Base-by-base conservation (phyloP, 2,329 filamentous ascomycete genomes). In the Xylariomycetidae sp. region DNA sequence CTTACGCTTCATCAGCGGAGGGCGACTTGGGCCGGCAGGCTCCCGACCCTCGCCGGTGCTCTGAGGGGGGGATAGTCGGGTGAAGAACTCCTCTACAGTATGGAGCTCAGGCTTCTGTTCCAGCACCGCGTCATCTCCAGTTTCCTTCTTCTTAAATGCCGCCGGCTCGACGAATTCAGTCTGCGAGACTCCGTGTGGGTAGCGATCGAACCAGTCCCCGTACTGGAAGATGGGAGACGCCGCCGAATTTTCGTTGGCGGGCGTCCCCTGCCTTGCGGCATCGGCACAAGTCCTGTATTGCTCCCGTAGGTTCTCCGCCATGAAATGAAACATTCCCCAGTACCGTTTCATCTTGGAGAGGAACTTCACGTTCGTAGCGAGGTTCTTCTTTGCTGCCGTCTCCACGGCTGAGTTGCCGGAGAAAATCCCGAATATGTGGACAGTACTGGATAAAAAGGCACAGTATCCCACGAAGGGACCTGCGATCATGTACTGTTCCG, bases 321-420 rank as follows among this genome's bases (percentile, higher is more conserved):
- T 89, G 64, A 88, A 96, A 56, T 95, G 87, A 55, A 97, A 96
- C 84, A 96, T 94, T 40, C 90, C 92, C 92, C 92, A 98, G 52
- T 92, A 89, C 40, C 86, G 86, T 68, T 95, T 96, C 86, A 97
- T 94, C 61, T 87, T 92, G 34, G 84, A 83, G 27, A 98, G 65
- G 50, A 92, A 97, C 52, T 84, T 86, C 50, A 97, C 84, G 45
- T 95, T 97, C 44, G 82, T 85, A 1, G 85, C 80, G 12, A 96
- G 68, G 51, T 95, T 89, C 44, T 81, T 79, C 62, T 94, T 95
- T 7, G 87, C 88, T 7, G 77, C 75, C 10, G 76, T 73, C 56
- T 94, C 86, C 31, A 94, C 72, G 9, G 77, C 66, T 11, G 80
- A 66, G 45, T 94, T 89, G 42, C 87, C 86, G 4, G 88, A 92